Percentiles rank a stretch among this genome's conserved stretches.
These are phyloP conservation scores for Geranium rotundifolium DNA, from an alignment of 345 rosid species.

Conservation along the genomic window DNA sequence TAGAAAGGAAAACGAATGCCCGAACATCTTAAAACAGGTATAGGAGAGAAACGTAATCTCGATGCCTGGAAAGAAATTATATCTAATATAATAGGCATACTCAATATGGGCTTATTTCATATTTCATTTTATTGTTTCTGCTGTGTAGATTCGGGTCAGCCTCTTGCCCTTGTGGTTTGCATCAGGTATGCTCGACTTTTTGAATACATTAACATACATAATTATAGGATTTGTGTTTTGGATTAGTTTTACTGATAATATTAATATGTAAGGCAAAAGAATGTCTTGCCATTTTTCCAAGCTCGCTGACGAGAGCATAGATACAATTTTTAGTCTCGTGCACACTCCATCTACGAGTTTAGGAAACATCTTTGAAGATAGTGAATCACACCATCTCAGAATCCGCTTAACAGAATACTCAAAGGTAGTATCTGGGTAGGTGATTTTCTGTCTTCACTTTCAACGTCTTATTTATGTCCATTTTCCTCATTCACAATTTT, in stretches of 20 bases:
- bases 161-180: slow-evolving; percentile 62
- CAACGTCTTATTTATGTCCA: too few species aligned
- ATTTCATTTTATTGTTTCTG: slow-evolving; percentile 10
- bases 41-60: slow-evolving; percentile 4
- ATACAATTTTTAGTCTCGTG: slow-evolving; percentile 29
- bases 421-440: slow-evolving; percentile 29
- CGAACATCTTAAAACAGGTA: slow-evolving; percentile 50
- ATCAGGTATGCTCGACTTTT: slow-evolving; percentile 37
- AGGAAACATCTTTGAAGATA: slow-evolving; percentile 25
- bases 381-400: slow-evolving; percentile 28
- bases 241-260: slow-evolving; percentile 1
- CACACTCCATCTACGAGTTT: slow-evolving; percentile 21
- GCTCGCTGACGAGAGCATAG: slow-evolving; percentile 36
- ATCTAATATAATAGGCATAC: neutral
- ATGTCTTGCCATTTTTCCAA: slow-evolving; percentile 36
- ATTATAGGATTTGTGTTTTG: neutral
- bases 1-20: slow-evolving; percentile 16
- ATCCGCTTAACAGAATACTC: slow-evolving; percentile 52
- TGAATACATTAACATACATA: slow-evolving; percentile 11
- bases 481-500: neutral
- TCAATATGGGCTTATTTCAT: slow-evolving; percentile 3
- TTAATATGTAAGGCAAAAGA: slow-evolving; percentile 38
- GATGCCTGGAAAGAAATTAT: neutral
- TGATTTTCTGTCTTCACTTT: neutral
- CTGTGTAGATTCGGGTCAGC: slow-evolving; percentile 43